These are phyloP conservation scores for Polymyxa betae DNA, from an alignment of 208 protist species.

Conservation along the genomic window DNA sequence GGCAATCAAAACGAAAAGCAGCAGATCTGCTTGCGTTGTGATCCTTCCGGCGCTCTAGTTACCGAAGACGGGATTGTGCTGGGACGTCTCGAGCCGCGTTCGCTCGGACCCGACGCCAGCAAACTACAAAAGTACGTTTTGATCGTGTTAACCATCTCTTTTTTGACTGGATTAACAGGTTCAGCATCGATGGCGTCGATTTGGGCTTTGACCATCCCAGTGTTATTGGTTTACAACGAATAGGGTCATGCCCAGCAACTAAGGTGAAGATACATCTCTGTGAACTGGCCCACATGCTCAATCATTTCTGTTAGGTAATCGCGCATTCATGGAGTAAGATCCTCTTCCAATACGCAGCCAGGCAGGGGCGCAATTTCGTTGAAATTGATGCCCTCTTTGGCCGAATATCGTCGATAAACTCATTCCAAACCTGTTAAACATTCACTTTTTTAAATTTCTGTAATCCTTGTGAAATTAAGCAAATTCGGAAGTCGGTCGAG, in stretches of 20 bases:
- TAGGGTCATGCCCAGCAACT: not conserved
- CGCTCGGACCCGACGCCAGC: not conserved
- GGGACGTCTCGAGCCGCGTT: not conserved
- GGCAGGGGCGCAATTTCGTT: too few species aligned
- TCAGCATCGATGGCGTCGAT: not conserved
- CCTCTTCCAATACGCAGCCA: not conserved
- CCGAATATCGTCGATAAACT: too few species aligned
- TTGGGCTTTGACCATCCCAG: not conserved
- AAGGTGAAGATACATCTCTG: not conserved
- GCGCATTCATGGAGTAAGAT: slow-evolving; percentile 9
- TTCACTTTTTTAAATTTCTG: too few species aligned
- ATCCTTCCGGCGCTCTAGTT: not conserved
- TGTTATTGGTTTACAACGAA: not conserved
- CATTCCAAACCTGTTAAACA: too few species aligned
- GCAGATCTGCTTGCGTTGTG: not conserved
- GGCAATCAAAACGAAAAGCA: not conserved
- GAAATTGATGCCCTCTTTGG: too few species aligned
- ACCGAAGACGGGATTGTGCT: not conserved
- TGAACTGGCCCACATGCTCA: not conserved
- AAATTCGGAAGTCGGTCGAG: too few species aligned
- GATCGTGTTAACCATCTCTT: not conserved
- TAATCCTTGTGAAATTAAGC: too few species aligned
- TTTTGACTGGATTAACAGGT: not conserved
- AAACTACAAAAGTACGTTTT: too few species aligned
- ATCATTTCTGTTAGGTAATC: not conserved